Evolutionary conservation across 2,329 filamentous ascomycete genomes (phyloP).

Genomic region (Diaporthe sp.): DNA sequence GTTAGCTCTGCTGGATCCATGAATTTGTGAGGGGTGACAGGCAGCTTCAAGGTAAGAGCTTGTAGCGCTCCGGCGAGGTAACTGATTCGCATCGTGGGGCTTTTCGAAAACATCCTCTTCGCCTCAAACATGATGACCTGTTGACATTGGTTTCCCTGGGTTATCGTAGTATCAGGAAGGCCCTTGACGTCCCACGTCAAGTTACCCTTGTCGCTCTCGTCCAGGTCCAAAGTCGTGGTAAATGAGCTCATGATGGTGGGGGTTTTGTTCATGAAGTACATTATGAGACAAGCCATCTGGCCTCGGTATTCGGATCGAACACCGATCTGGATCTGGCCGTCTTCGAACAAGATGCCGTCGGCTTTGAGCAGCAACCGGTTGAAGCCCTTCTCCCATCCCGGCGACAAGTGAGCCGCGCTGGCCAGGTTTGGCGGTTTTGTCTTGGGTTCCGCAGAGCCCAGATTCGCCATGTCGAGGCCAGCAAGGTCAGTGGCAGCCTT

Average conservation of each 20-base stretch:
- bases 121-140: slow-evolving; percentile 96
- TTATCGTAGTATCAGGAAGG: slow-evolving; percentile 84
- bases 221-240: slow-evolving; percentile 91
- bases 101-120: slow-evolving; percentile 81
- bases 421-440: slow-evolving; percentile 84
- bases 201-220: slow-evolving; percentile 70
- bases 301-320: slow-evolving; percentile 93
- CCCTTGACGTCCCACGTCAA: slow-evolving; percentile 89
- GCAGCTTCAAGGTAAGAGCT: slow-evolving; percentile 89
- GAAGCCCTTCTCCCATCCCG: slow-evolving; percentile 93
- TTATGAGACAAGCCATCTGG: slow-evolving; percentile 94
- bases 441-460: slow-evolving; percentile 67
- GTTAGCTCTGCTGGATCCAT: slow-evolving; percentile 92
- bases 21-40: slow-evolving; percentile 91
- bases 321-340: slow-evolving; percentile 92
- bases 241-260: slow-evolving; percentile 87
- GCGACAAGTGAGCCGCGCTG: slow-evolving; percentile 90
- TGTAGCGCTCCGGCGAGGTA: slow-evolving; percentile 95
- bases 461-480: slow-evolving; percentile 81
- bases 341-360: slow-evolving; percentile 94
- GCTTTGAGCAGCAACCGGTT: slow-evolving; percentile 81
- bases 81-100: slow-evolving; percentile 92
- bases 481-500: slow-evolving; percentile 74
- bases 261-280: slow-evolving; percentile 97
- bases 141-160: slow-evolving; percentile 81